Evolutionary conservation across 108 stramenopile genomes (phyloP).

Genomic region (Aurantiochytrium sp.): DNA sequence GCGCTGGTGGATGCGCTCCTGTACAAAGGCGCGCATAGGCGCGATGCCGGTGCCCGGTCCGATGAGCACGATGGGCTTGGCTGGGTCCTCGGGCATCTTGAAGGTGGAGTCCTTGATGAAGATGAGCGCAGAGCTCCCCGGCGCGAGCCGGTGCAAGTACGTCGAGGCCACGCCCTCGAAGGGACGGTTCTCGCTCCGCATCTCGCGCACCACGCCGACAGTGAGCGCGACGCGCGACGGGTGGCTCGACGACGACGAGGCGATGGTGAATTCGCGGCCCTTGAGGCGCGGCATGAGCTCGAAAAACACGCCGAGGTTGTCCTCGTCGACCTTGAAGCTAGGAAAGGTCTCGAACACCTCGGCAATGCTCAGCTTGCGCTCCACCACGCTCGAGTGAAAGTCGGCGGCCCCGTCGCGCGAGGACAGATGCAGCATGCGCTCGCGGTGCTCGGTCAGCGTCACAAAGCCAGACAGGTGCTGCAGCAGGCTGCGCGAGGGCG

Average conservation of each 20-base stretch:
- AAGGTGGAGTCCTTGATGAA: conserved; percentile 84
- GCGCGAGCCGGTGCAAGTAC: background rate
- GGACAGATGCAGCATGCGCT: conserved; percentile 67
- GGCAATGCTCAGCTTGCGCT: conserved; percentile 60
- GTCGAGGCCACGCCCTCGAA: conserved; percentile 78
- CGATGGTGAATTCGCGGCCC: conserved; percentile 94
- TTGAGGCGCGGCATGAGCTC: conserved; percentile 64
- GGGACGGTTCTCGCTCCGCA: conserved; percentile 39
- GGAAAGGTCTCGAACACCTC: conserved; percentile 57
- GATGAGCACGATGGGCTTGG: conserved; percentile 82
- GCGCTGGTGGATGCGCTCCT: conserved; percentile 71
- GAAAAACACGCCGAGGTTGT: conserved; percentile 15
- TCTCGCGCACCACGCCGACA: conserved; percentile 67
- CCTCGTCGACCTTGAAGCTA: background rate
- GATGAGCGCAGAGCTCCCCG: conserved; percentile 52
- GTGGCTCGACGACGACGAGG: conserved; percentile 75
- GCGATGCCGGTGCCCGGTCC: conserved; percentile 97
- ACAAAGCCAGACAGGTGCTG: conserved; percentile 80
- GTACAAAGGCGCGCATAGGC: conserved; percentile 90
- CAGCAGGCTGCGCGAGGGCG: conserved; percentile 76
- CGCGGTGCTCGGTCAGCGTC: conserved; percentile 63
- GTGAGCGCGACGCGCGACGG: conserved; percentile 82
- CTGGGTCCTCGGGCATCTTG: conserved; percentile 45
- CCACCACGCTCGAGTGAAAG: conserved; percentile 69
- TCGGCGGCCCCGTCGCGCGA: conserved; percentile 77